These are phyloP conservation scores for Kazachstania africana DNA, from an alignment of 805 yeast genomes.

Conservation along the genomic window DNA sequence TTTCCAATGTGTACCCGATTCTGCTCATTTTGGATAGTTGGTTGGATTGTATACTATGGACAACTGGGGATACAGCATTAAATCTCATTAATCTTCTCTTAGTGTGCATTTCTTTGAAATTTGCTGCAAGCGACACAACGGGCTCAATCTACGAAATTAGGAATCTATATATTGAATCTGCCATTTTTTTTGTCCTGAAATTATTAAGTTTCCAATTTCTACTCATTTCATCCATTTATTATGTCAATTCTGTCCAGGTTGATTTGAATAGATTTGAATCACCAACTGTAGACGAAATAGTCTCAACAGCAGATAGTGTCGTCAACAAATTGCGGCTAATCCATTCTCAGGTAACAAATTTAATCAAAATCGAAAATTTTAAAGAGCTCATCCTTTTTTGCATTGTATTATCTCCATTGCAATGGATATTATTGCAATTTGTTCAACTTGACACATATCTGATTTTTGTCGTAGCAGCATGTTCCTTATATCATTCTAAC, in stretches of 20 bases:
- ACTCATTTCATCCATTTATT: slow-evolving; percentile 10
- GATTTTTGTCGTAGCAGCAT: too few species aligned
- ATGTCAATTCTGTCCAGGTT: slow-evolving; percentile 10
- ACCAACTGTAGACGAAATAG: slow-evolving; percentile 25
- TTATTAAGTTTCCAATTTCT: slow-evolving; percentile 9
- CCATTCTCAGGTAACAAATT: too few species aligned
- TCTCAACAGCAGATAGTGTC: slow-evolving; percentile 15
- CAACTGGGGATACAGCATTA: slow-evolving; percentile 16
- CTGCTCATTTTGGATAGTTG: slow-evolving; percentile 18
- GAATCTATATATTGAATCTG: too few species aligned
- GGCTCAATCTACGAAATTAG: too few species aligned
- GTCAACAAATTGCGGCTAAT: slow-evolving; percentile 14
- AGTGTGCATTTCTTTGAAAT: slow-evolving; percentile 7
- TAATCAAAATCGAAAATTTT: too few species aligned
- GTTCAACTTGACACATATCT: too few species aligned
- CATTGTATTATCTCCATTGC: too few species aligned
- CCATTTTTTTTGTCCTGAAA: too few species aligned
- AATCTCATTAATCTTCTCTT: slow-evolving; percentile 17
- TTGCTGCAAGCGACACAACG: too few species aligned
- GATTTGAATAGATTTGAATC: slow-evolving; percentile 17
- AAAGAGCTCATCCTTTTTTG: too few species aligned
- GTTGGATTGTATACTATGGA: slow-evolving; percentile 20
- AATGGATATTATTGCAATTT: too few species aligned
- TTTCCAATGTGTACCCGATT: slow-evolving; percentile 18
- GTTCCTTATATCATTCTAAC: too few species aligned